phyloP scores from a whole-genome alignment of 2,329 filamentous ascomycete species.

The Tolypocladium amazonense region DNA sequence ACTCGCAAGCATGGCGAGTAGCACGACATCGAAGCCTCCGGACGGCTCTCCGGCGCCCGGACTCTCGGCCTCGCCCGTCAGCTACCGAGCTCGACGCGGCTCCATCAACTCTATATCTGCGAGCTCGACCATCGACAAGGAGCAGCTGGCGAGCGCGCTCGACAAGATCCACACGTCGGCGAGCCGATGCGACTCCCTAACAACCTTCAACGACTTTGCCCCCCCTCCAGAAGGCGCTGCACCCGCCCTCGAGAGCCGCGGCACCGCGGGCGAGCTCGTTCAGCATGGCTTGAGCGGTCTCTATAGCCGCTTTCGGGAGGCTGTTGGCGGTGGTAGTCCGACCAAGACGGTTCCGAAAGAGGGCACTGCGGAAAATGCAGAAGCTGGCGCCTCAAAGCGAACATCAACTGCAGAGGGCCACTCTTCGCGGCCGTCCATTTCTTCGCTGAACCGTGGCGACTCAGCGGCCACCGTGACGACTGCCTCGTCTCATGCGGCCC shows the following conservation, averaged over 20 bases:
- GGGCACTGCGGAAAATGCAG: conserved; percentile 13
- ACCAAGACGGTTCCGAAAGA: conserved; percentile 24
- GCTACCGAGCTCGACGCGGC: conserved; percentile 23
- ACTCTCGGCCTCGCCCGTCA: conserved; percentile 17
- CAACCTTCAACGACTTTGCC: conserved; percentile 89
- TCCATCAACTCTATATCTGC: conserved; percentile 31
- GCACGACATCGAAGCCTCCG: conserved; percentile 16
- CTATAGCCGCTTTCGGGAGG: conserved; percentile 76
- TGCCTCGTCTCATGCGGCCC: conserved; percentile 16
- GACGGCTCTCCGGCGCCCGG: conserved; percentile 16
- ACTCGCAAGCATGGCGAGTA: conserved; percentile 16
- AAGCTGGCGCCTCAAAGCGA: conserved; percentile 34
- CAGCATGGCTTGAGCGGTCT: conserved; percentile 82
- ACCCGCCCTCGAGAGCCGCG: conserved; percentile 54
- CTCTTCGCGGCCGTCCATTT: conserved; percentile 28
- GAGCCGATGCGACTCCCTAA: conserved; percentile 75
- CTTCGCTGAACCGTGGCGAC: conserved; percentile 31
- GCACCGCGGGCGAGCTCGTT: conserved; percentile 60
- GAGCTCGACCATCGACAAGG: conserved; percentile 44
- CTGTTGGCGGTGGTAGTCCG: conserved; percentile 58
- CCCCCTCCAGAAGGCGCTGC: conserved; percentile 49
- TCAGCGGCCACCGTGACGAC: conserved; percentile 20
- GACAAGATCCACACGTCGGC: conserved; percentile 83
- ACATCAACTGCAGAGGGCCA: conserved; percentile 29
- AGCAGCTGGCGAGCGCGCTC: conserved; percentile 65